phyloP scores from a whole-genome alignment of 345 rosid genomes.

The Carallia pectinifolia region DNA sequence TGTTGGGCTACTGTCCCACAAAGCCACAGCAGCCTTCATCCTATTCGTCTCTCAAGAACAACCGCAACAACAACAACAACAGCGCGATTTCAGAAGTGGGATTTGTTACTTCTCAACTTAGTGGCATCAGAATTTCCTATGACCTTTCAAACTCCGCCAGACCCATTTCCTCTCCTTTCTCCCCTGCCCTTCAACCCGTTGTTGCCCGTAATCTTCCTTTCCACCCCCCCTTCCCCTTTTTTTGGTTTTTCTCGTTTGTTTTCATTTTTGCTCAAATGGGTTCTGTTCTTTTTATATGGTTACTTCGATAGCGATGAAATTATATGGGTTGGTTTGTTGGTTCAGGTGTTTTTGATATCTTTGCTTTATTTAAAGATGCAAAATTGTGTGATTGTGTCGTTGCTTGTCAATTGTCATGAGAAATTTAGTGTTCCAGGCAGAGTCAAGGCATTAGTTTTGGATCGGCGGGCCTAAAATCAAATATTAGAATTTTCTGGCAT shows the following conservation, averaged over 20 bases:
- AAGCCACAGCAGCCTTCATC: slow-evolving; percentile 19
- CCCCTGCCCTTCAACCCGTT: slow-evolving; percentile 50
- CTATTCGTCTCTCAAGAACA: slow-evolving; percentile 10
- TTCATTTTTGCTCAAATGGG: background rate
- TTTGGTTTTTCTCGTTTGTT: background rate
- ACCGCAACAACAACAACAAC: no score
- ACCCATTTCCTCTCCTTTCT: slow-evolving; percentile 39
- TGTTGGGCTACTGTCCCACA: slow-evolving; percentile 19
- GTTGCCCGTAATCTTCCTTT: slow-evolving; percentile 62
- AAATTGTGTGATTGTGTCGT: no score
- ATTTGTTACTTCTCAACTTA: slow-evolving; percentile 58
- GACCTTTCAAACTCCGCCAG: slow-evolving; percentile 14
- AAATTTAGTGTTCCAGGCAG: background rate
- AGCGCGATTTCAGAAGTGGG: slow-evolving; percentile 40
- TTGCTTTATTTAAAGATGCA: no score
- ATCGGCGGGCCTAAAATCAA: background rate
- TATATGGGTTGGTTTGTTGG: no score
- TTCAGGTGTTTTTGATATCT: no score
- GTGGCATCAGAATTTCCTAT: slow-evolving; percentile 59
- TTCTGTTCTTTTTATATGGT: background rate
- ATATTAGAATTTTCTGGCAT: background rate
- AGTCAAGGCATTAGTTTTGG: background rate
- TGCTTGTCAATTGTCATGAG: no score
- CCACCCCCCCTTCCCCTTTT: background rate
- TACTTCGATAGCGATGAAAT: no score